Base-by-base conservation (phyloP, 805 yeast genomes). In the Saccharomyces kudriavzevii region DNA sequence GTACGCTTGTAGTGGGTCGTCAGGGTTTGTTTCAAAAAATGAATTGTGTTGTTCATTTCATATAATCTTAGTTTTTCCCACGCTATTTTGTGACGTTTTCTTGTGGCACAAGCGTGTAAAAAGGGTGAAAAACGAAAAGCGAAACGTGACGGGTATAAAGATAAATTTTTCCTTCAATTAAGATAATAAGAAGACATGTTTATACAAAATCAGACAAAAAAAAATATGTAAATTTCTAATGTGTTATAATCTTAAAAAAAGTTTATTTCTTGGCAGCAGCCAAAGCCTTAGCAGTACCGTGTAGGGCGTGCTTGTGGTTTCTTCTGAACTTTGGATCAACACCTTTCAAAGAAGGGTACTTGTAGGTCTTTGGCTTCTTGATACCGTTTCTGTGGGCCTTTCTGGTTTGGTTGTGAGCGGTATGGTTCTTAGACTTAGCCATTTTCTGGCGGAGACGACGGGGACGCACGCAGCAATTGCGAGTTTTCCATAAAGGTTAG, bases 331-430 rank as follows among this genome's bases (percentile, higher is more conserved):
- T 94, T 76, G 99, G 85, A 79, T 94, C 98, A 77, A 92, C 97
- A 84, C 96, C 96, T 82, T 89, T 92, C 79, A 89, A 83, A 66
- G 98, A 91, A 69, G 97, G 96, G 85, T 92, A 90, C 83, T 89
- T 91, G 96, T 84, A 80, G 74, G 96, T 86, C 85, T 83, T 88
- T 71, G 97, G 97, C 91, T 92, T 94, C 88, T 92, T 92, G 83
- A 94, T 92, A 83, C 99, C 99, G 87, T 94, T 94, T 77, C 86
- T 91, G 97, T 94, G 99, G 74, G 98, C 98, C 95, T 94, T 94
- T 77, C 80, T 87, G 90, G 87, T 88, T 82, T 92, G 98, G 95
- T 94, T 94, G 82, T 94, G 99, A 81, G 90, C 91, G 80, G 99
- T 94, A 79, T 94, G 98, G 82, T 94, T 94, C 97, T 94, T 94